Evolutionary conservation across 495 filamentous ascomycete genomes (phyloP).

Genomic region (Trichoderma reesei): DNA sequence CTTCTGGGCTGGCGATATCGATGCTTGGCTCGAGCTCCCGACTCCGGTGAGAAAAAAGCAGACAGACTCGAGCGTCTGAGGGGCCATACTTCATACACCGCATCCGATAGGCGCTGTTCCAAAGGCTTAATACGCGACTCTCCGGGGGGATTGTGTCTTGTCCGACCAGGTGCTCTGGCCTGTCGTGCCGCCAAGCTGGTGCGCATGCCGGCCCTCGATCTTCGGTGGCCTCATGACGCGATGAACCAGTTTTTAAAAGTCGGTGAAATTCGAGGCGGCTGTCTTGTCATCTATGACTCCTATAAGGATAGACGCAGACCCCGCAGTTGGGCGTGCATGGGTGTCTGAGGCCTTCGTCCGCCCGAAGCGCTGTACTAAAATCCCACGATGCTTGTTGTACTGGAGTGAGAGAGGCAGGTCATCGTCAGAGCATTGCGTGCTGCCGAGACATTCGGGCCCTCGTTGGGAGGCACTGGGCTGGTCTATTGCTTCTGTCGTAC

Average conservation of each 20-base stretch:
- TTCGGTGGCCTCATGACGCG: conserved; percentile 4
- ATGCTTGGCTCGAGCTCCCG: neutral
- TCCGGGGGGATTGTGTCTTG: neutral
- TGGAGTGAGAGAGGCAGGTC: neutral
- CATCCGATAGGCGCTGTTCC: conserved; percentile 4
- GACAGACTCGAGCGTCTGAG: neutral
- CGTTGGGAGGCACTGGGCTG: no score
- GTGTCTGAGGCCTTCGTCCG: conserved; percentile 4
- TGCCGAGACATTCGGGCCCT: neutral
- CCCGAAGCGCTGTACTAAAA: neutral
- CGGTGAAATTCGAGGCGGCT: neutral
- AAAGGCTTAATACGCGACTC: neutral
- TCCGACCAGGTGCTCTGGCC: neutral
- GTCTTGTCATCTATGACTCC: neutral
- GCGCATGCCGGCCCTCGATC: neutral
- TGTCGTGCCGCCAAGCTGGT: neutral
- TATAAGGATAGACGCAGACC: neutral
- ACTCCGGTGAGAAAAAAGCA: neutral
- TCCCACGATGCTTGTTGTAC: neutral
- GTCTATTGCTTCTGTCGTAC: no score
- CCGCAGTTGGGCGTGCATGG: conserved; percentile 7
- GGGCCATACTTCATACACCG: neutral
- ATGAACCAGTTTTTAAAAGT: neutral
- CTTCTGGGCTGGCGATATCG: neutral
- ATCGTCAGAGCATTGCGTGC: neutral